A percentile compares a stretch with the other conserved stretches of the same genome.
These are phyloP conservation scores for Clonostachys sp. DNA, from an alignment of 2,329 filamentous ascomycete species.

Conservation along the genomic window DNA sequence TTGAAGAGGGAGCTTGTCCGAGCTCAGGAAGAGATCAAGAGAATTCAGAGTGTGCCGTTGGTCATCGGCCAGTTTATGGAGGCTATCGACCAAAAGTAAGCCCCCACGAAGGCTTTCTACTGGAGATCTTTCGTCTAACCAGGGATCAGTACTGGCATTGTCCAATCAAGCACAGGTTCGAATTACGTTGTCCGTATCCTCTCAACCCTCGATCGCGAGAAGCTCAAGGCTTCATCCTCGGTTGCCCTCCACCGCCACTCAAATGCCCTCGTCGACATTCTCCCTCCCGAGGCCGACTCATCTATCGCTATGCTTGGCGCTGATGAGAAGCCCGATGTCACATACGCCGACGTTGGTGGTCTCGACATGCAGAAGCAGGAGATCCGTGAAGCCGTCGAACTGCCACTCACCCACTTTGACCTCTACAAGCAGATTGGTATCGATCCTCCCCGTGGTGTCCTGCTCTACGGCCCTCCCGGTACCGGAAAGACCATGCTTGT, in stretches of 20 bases:
- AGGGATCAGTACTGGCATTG: slow-evolving; percentile 80
- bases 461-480: slow-evolving; percentile 93
- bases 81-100: slow-evolving; percentile 97
- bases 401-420: slow-evolving; percentile 95
- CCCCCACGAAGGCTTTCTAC: background rate
- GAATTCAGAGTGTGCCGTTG: slow-evolving; percentile 95
- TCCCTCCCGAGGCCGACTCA: slow-evolving; percentile 97
- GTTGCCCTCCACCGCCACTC: slow-evolving; percentile 97
- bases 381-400: slow-evolving; percentile 94
- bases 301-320: slow-evolving; percentile 97
- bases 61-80: slow-evolving; percentile 99
- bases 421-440: slow-evolving; percentile 99
- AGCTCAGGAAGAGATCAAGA: slow-evolving; percentile 98
- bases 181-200: slow-evolving; percentile 99
- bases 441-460: slow-evolving; percentile 91
- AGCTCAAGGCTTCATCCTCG: slow-evolving; percentile 95
- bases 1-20: slow-evolving; percentile 95
- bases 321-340: slow-evolving; percentile 97
- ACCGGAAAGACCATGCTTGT: slow-evolving; percentile 97
- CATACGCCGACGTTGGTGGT: slow-evolving; percentile 95
- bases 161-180: slow-evolving; percentile 95
- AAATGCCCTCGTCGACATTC: slow-evolving; percentile 95
- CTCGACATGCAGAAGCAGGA: slow-evolving; percentile 99
- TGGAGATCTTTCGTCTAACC: slow-evolving; percentile 1
- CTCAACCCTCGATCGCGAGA: slow-evolving; percentile 95